Evolutionary conservation across 495 filamentous ascomycete species (phyloP).

Genomic region (Barbatosphaeria neglecta): DNA sequence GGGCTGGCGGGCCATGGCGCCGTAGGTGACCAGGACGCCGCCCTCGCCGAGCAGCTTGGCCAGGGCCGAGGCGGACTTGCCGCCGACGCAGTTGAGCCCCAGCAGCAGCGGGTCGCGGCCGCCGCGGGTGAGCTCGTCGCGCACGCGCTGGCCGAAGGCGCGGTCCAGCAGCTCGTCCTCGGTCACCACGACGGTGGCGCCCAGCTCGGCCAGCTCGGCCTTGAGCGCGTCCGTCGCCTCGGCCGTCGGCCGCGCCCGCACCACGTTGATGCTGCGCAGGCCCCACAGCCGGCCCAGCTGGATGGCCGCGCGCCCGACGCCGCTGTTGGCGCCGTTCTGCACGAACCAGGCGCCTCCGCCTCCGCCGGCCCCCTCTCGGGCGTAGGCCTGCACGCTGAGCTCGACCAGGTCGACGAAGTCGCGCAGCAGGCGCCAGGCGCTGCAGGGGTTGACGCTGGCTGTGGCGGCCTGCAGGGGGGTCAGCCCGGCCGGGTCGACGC

Average conservation of each 20-base stretch:
- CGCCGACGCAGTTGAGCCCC: constrained; percentile 92
- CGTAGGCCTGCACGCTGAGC: constrained; percentile 18
- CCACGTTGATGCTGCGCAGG: constrained; percentile 72
- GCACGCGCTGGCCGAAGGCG: constrained; percentile 50
- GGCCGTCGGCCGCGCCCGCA: constrained; percentile 52
- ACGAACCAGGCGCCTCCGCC: constrained; percentile 73
- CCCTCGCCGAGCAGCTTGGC: constrained; percentile 53
- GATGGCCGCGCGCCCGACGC: constrained; percentile 79
- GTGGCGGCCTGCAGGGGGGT: constrained; percentile 67
- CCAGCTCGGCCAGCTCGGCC: constrained; percentile 56
- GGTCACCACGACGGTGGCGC: constrained; percentile 74
- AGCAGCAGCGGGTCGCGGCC: constrained; percentile 58
- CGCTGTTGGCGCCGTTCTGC: constrained; percentile 92
- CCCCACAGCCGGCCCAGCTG: constrained; percentile 79
- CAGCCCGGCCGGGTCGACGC: constrained; percentile 56
- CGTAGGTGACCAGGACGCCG: constrained; percentile 82
- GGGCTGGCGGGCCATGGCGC: constrained; percentile 84
- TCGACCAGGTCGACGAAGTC: constrained; percentile 54
- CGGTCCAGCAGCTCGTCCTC: constrained; percentile 53
- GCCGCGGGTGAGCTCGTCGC: constrained; percentile 53
- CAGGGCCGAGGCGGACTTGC: constrained; percentile 62
- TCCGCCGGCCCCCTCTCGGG: constrained; percentile 7
- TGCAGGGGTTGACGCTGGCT: constrained; percentile 82
- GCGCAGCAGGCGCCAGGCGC: constrained; percentile 82
- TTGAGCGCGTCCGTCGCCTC: constrained; percentile 56